Evolutionary conservation across 768 basidiomycete genomes (phyloP), one percentile per base, ranked within the genome.

Genomic region (Mycena rebaudengoi): DNA sequence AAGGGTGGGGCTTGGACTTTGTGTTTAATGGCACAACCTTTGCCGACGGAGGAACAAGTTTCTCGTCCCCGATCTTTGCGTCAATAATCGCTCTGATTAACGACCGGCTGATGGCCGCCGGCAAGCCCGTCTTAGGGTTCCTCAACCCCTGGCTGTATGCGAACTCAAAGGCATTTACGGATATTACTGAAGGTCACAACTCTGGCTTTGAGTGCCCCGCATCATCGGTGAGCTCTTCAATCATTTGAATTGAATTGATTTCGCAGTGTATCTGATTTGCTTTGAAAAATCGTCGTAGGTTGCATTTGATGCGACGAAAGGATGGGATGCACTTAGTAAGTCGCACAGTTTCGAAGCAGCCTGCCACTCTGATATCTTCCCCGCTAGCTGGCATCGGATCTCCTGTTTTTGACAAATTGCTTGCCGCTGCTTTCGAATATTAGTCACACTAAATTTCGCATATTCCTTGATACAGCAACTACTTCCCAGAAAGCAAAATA

Each of bases 31-130:
- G 55, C 55, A 20, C 18, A 6, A 23, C 39, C 14, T 23, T 21
- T 28, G 37, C 39, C 13, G 68, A 76, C 28, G 72, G 58, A 1
- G 85, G 85, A 30, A 86, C 84, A 6, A 84, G 82, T 12, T 77
- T 78, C 4, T 25, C 83, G 0, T 44, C 79, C 10, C 84, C 84
- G 1, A 76, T 80, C 0, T n/a, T n/a, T n/a, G n/a, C n/a, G n/a
- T n/a, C n/a, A n/a, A n/a, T n/a, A n/a, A n/a, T n/a, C n/a, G n/a
- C 81, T 2, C 76, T 83, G 25, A 37, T 54, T 13, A 54, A 54
- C 35, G 52, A 54, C 32, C 52, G 39, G 33, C 52, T 54, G 16
- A 14, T 54, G 12, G 52, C 52, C 7, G 39, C 33, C 11, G 33
- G 52, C 10, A 54, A 39, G n/a, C 52, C 52, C 23, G 52, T 54